Conservation (phyloP, 2,329 filamentous ascomycete genomes). For the Fusarium sp. region DNA sequence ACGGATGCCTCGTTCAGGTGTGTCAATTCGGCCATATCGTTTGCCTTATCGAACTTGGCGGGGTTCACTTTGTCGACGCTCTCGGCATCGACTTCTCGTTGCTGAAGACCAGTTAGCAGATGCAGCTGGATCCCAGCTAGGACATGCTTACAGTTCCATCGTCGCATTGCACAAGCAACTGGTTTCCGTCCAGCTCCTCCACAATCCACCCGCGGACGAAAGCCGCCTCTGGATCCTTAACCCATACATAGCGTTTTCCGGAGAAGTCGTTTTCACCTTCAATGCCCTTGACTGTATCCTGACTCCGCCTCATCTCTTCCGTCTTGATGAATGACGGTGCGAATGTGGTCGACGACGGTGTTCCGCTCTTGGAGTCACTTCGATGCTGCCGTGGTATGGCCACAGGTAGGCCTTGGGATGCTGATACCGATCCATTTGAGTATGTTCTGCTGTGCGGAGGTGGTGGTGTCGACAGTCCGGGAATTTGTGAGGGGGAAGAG, state of each 20-base stretch:
- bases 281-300: constrained; percentile 71
- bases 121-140: neutral
- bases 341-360: constrained; percentile 79
- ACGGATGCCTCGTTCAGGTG: constrained; percentile 98
- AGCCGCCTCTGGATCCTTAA: constrained; percentile 83
- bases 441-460: constrained; percentile 71
- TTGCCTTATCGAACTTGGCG: constrained; percentile 98
- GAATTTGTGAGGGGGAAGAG: constrained; percentile 62
- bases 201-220: constrained; percentile 94
- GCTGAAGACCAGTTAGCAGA: constrained; percentile 57
- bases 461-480: constrained; percentile 52
- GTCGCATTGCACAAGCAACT: constrained; percentile 87
- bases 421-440: constrained; percentile 64
- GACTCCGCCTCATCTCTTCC: constrained; percentile 71
- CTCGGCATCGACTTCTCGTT: constrained; percentile 85
- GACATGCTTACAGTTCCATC: constrained; percentile 76
- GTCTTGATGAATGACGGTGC: constrained; percentile 95
- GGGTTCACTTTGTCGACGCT: constrained; percentile 98
- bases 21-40: constrained; percentile 98
- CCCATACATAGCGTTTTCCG: constrained; percentile 97
- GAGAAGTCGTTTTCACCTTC: constrained; percentile 99
- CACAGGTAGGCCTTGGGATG: constrained; percentile 20
- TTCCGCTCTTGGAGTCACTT: constrained; percentile 69
- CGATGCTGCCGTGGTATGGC: constrained; percentile 49
- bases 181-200: constrained; percentile 74